Percentiles rank a stretch among this genome's conserved stretches.
Evolutionary conservation across 768 basidiomycete species (phyloP).

Genomic region (Pholiota molesta): DNA sequence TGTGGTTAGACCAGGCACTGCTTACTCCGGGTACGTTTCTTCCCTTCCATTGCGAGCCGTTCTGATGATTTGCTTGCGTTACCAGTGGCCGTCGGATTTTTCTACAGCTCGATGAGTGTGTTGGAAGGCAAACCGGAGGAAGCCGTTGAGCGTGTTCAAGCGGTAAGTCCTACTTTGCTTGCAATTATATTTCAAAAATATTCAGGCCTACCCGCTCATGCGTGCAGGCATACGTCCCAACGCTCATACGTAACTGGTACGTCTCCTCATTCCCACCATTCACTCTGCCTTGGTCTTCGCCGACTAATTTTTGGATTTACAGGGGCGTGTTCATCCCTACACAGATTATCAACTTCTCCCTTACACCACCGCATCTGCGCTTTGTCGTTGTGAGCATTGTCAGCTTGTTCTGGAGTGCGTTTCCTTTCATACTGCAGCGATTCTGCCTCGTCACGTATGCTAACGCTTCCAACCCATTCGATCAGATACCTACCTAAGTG

Average conservation of each 20-base stretch:
- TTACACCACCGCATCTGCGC: conserved; percentile 78
- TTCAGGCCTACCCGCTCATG: neutral
- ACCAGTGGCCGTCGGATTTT: conserved; percentile 49
- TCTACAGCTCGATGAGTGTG: conserved; percentile 75
- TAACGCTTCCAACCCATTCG: neutral
- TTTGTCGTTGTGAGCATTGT: conserved; percentile 77
- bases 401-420: conserved; percentile 81
- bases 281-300: too few species aligned
- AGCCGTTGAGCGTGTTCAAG: conserved; percentile 46
- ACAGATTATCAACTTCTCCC: conserved; percentile 76
- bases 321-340: conserved; percentile 79
- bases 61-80: neutral
- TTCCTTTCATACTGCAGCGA: neutral
- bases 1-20: conserved; percentile 80
- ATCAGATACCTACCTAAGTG: neutral
- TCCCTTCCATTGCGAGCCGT: too few species aligned
- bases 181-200: too few species aligned
- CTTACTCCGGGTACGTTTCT: conserved; percentile 63
- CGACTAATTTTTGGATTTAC: neutral
- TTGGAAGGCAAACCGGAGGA: conserved; percentile 72
- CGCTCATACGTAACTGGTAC: conserved; percentile 77
- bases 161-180: conserved; percentile 34
- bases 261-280: conserved; percentile 16
- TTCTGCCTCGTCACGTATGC: neutral
- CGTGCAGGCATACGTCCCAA: conserved; percentile 68